phyloP scores from a whole-genome alignment of 169 alveolate genomes.

The Plasmodium falciparum region DNA sequence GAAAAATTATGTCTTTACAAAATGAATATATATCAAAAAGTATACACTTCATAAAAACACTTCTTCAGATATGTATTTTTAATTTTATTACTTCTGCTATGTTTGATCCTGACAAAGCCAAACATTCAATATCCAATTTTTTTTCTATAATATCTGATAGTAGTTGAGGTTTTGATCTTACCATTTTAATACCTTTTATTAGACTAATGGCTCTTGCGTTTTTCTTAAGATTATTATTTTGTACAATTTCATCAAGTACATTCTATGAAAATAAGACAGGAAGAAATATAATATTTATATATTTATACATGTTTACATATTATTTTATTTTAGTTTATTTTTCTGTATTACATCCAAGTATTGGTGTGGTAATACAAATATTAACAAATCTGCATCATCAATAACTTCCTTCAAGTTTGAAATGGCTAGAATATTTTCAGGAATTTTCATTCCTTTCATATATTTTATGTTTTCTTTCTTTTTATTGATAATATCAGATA shows the following conservation, averaged over 20 bases:
- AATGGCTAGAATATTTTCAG: conserved; percentile 90
- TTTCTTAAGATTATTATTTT: conserved; percentile 75
- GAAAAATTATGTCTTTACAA: neutral
- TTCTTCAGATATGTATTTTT: neutral
- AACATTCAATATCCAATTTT: conserved; percentile 85
- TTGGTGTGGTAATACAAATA: conserved; percentile 93
- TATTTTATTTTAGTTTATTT: neutral
- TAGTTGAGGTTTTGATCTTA: conserved; percentile 82
- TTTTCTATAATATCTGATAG: conserved; percentile 83
- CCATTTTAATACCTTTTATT: conserved; percentile 89
- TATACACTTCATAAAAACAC: no score
- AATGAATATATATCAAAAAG: no score
- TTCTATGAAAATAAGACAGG: conserved; percentile 25
- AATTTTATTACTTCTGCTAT: conserved; percentile 87
- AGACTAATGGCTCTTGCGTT: conserved; percentile 87
- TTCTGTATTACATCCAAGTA: conserved; percentile 81
- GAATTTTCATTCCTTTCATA: conserved; percentile 91
- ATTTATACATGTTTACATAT: neutral
- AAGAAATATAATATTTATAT: neutral
- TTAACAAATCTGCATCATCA: conserved; percentile 89
- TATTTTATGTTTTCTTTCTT: conserved; percentile 91
- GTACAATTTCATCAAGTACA: conserved; percentile 77
- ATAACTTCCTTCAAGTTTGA: conserved; percentile 90
- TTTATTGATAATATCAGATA: conserved; percentile 90
- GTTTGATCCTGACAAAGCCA: conserved; percentile 91